Evolutionary conservation across 371 early-diverging fungal genomes (phyloP), one percentile per base, ranked within the genome.

Genomic region (Saksenaea vasiformis): DNA sequence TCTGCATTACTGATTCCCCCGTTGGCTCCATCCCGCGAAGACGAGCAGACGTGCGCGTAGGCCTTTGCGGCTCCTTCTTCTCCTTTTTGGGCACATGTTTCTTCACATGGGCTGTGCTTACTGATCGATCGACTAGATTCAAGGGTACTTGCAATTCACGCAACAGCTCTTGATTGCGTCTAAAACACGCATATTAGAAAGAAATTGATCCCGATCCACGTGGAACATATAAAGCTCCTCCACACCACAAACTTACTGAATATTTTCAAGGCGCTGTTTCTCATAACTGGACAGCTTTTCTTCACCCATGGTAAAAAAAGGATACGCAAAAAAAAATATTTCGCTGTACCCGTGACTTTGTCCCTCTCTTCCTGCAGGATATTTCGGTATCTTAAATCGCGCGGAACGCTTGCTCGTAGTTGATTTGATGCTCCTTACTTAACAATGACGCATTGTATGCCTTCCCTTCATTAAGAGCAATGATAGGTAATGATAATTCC

Each of bases 151-250:
- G 60, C 4, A 81, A 63, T 35, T 62, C 55, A 28, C 65, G 59
- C n/a, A 82, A 54, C 51, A 82, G 65, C 15, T 72, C 82, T 54
- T 81, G 68, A 66, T 84, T 84, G 28, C 67, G 67, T 64, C 81
- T 77, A 64, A 28, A 61, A 27, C 17, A 56, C 22, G 15, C 10
- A 35, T 5, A 44, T 19, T 34, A 14, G 7, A 57, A 28, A 15
- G 26, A 55, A 31, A 38, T 54, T 54, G n/a, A 31, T 56, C 7
- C 39, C 31, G 24, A 47, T 58, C 22, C n/a, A n/a, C n/a, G n/a
- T n/a, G 31, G 39, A 57, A 8, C 13, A 26, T 44, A 11, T 19
- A 47, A 10, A n/a, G n/a, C n/a, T 47, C 19, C 9, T 47, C 22
- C 10, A 3, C 31, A 7, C 31, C 31, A 11, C 24, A n/a, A 3